Base-by-base conservation (phyloP, 495 filamentous ascomycete species). In the Schizothecium vesticola region DNA sequence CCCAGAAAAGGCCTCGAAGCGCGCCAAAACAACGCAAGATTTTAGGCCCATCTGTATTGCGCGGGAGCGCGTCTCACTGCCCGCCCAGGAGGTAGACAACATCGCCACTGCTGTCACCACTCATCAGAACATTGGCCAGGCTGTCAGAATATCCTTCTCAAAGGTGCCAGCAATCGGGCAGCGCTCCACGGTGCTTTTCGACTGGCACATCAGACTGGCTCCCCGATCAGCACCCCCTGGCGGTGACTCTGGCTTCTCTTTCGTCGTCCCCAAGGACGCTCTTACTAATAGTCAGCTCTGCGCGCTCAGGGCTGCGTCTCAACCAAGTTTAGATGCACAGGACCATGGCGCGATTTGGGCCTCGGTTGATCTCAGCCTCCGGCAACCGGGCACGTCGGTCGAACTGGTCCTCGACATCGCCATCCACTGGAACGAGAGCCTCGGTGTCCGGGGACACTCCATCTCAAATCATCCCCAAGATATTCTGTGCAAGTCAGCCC, bases 331-430 rank as follows among this genome's bases (percentile, higher is more conserved):
- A 8, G 66, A 70, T 31, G 43, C 70, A 12, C 67, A 64, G 10
- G 65, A 69, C 4, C 26, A 72, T 21, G 74, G 75, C 13, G 70
- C 68, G 59, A 4, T 78, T 3, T 77, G 74, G 74, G 69, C 74
- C 9, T 56, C 66, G 5, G 60, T 70, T 11, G 64, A 68, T 25
- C 36, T 73, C 28, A 58, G 63, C 5, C 13, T 72, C 21, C 59
- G 43, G 22, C 67, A 73, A 76, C 58, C 59, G 65, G 72, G 68
- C 7, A n/a, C 67, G 1, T 29, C 58, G n/a, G 29, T 68, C 25
- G 8, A 69, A 56, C n/a, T 74, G 51, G 21, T 59, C 4, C 29
- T 77, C 13, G 61, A 23, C 4, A 66, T 77, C 28, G 57, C 72
- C 13, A 58, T 77, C 19, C 23, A 65, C 25, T 78, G 75, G 76